Percentiles rank a stretch among this genome's conserved stretches.
phyloP scores from a whole-genome alignment of 2,329 filamentous ascomycete species.

The Xylaria multiplex region DNA sequence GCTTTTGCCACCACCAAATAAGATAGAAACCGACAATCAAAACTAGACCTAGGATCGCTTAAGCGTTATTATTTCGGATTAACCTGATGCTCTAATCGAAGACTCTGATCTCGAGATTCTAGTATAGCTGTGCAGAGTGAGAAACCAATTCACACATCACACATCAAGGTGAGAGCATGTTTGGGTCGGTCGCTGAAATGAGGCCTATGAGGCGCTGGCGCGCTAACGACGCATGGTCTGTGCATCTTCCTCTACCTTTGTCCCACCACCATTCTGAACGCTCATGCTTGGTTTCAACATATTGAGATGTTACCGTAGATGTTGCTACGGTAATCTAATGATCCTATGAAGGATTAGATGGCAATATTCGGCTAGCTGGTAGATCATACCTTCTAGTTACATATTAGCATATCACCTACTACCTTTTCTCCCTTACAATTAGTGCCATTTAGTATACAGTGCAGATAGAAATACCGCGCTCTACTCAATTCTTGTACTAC shows the following conservation, averaged over 20 bases:
- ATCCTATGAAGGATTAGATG: too few species aligned
- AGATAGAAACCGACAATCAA: background rate
- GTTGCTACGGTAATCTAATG: too few species aligned
- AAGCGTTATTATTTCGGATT: background rate
- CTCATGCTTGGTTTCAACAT: too few species aligned
- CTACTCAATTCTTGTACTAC: too few species aligned
- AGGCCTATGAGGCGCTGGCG: constrained; percentile 13
- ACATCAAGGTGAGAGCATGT: background rate
- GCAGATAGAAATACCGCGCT: too few species aligned
- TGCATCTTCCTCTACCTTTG: background rate
- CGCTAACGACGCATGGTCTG: constrained; percentile 24
- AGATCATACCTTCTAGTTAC: too few species aligned
- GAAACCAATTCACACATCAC: background rate
- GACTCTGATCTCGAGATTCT: background rate
- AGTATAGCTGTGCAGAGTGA: background rate
- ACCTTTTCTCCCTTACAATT: too few species aligned
- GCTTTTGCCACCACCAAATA: background rate
- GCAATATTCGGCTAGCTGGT: too few species aligned
- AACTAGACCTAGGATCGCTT: background rate
- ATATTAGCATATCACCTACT: too few species aligned
- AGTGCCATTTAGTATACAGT: too few species aligned
- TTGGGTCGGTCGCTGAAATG: constrained; percentile 4
- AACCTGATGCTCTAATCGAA: background rate
- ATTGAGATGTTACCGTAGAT: too few species aligned
- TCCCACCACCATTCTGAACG: too few species aligned